Percentiles rank a stretch among this genome's conserved stretches.
Evolutionary conservation across 805 yeast species (phyloP).

Genomic region (Lipomyces chichibuensis): DNA sequence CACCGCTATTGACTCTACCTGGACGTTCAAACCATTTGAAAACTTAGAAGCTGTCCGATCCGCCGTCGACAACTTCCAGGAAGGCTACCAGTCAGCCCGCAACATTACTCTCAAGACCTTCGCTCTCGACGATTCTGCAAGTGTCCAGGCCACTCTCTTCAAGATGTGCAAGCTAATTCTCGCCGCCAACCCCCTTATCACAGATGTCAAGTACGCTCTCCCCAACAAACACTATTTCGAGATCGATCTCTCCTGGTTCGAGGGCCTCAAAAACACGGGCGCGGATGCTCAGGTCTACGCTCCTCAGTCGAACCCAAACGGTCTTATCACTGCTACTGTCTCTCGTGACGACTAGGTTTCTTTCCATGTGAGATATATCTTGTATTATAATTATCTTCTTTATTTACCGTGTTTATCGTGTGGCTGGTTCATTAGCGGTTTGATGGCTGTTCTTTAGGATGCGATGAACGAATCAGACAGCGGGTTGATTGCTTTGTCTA

Average conservation of each 20-base stretch:
- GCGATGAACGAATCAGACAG: not conserved
- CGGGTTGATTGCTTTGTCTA: not conserved
- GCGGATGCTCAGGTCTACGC: conserved; percentile 77
- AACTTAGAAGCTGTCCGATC: conserved; percentile 51
- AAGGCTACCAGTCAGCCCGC: conserved; percentile 63
- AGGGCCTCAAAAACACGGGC: conserved; percentile 67
- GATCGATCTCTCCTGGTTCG: conserved; percentile 76
- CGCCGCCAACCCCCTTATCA: conserved; percentile 57
- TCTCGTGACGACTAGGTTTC: conserved; percentile 55
- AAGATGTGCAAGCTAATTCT: conserved; percentile 82
- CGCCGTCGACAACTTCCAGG: conserved; percentile 70
- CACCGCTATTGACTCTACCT: conserved; percentile 65
- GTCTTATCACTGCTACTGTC: conserved; percentile 85
- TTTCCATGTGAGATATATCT: not conserved
- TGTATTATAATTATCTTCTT: not conserved
- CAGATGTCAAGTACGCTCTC: conserved; percentile 68
- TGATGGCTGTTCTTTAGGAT: not conserved
- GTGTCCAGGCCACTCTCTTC: conserved; percentile 96
- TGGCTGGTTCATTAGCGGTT: not conserved
- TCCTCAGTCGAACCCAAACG: conserved; percentile 89
- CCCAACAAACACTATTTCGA: conserved; percentile 93
- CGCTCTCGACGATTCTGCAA: conserved; percentile 86
- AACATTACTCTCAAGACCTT: conserved; percentile 72
- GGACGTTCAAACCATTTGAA: conserved; percentile 34
- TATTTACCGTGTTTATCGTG: not conserved